Conservation (phyloP, 768 basidiomycete genomes). For the Calocera viscosa region DNA sequence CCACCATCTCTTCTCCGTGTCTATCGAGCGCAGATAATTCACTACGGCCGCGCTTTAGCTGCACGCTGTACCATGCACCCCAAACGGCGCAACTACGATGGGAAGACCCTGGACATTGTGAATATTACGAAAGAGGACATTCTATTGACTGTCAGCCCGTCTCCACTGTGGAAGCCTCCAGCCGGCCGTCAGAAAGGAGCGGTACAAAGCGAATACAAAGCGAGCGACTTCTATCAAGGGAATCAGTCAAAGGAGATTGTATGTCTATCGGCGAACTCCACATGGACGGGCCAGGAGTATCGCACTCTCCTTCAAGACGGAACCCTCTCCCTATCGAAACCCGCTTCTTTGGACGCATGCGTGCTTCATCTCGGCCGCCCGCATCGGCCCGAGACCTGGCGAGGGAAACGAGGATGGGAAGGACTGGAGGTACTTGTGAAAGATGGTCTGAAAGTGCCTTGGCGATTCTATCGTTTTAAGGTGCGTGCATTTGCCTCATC, state of each 20-base stretch:
- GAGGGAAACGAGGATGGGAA: background rate
- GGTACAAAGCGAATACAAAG: slow-evolving; percentile 5
- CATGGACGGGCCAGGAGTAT: background rate
- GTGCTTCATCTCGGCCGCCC: background rate
- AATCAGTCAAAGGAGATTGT: background rate
- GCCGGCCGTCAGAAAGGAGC: background rate
- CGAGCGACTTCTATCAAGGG: background rate
- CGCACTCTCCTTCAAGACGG: background rate
- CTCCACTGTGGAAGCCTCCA: background rate
- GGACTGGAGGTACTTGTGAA: background rate
- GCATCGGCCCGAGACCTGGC: background rate
- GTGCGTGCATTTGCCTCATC: background rate
- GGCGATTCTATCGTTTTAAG: background rate
- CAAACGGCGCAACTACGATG: background rate
- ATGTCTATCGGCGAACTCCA: background rate
- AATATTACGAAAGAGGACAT: background rate
- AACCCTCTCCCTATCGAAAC: background rate
- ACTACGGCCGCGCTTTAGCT: background rate
- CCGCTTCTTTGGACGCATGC: background rate
- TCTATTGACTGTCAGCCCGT: background rate
- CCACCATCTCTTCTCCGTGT: slow-evolving; percentile 4
- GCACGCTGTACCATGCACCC: background rate
- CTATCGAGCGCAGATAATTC: background rate
- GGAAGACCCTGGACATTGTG: slow-evolving; percentile 4
- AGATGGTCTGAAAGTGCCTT: background rate